Evolutionary conservation across 2,329 filamentous ascomycete species (phyloP).

Genomic region (Penicillium sp.): DNA sequence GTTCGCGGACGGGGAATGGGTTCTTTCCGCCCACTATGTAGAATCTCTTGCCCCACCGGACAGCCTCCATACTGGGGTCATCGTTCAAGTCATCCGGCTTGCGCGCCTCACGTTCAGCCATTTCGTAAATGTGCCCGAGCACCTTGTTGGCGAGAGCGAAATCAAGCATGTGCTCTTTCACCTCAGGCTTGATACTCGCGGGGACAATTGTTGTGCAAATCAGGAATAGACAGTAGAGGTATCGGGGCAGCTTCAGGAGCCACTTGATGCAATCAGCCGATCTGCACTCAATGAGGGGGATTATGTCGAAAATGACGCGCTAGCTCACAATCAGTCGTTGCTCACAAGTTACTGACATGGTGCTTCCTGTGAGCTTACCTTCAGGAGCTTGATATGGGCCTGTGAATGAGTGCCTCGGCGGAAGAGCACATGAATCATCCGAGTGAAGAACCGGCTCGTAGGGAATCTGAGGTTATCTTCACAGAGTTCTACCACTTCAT

Average conservation of each 20-base stretch:
- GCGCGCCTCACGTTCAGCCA: slow-evolving; percentile 15
- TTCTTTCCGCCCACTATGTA: background rate
- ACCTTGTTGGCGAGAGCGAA: slow-evolving; percentile 35
- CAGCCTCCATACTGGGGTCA: background rate
- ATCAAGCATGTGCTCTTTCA: slow-evolving; percentile 2
- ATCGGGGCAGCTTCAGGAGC: background rate
- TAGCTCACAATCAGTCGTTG: background rate
- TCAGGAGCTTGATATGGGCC: background rate
- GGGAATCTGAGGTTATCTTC: background rate
- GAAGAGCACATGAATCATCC: background rate
- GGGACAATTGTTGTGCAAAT: background rate
- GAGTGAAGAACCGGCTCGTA: background rate
- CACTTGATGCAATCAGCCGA: background rate
- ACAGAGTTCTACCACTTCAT: background rate
- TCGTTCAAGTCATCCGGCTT: background rate
- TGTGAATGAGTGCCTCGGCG: background rate
- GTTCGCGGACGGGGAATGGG: slow-evolving; percentile 55
- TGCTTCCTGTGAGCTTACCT: background rate
- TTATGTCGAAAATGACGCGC: background rate
- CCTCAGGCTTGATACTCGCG: background rate
- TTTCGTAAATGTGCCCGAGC: slow-evolving; percentile 35
- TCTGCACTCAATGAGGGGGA: background rate
- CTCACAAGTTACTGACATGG: background rate
- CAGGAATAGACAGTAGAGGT: slow-evolving; percentile 3
- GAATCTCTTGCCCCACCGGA: background rate